Conservation (phyloP, 1,284 basidiomycete genomes). For the Cystobasidium slooffiae region DNA sequence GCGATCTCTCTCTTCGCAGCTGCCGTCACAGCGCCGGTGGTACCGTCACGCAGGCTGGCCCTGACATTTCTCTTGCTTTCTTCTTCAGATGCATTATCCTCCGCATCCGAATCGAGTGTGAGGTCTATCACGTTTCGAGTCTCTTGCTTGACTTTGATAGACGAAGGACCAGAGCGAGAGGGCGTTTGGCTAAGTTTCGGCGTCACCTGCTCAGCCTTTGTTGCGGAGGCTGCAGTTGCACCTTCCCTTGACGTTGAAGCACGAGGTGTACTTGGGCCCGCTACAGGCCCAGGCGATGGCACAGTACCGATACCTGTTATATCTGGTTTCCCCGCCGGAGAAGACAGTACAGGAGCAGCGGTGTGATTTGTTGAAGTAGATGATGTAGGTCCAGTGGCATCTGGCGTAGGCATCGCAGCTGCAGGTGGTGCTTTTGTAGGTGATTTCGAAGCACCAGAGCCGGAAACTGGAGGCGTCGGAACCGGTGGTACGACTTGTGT, state of each 20-base stretch:
- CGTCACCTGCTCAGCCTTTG: not conserved
- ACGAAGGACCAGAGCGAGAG: not conserved
- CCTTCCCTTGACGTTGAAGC: not conserved
- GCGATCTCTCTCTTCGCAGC: not conserved
- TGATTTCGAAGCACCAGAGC: not conserved
- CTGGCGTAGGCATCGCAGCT: not conserved
- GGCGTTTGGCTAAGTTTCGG: not conserved
- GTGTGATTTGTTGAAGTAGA: not conserved
- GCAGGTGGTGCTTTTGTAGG: not conserved
- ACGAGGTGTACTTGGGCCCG: conserved; percentile 8
- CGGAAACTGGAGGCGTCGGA: not conserved
- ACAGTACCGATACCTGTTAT: not conserved
- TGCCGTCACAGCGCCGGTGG: not conserved
- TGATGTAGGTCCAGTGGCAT: not conserved
- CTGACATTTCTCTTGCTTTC: conserved; percentile 5
- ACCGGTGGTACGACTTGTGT: not conserved
- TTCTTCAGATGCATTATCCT: not conserved
- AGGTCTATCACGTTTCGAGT: conserved; percentile 19
- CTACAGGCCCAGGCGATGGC: not conserved
- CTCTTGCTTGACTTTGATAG: not conserved
- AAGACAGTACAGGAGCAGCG: not conserved
- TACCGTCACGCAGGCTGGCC: not conserved
- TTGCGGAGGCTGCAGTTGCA: not conserved
- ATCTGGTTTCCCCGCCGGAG: not conserved
- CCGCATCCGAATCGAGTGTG: conserved; percentile 12